Evolutionary conservation across 495 filamentous ascomycete species (phyloP).

Genomic region (Baudoinia panamericana): DNA sequence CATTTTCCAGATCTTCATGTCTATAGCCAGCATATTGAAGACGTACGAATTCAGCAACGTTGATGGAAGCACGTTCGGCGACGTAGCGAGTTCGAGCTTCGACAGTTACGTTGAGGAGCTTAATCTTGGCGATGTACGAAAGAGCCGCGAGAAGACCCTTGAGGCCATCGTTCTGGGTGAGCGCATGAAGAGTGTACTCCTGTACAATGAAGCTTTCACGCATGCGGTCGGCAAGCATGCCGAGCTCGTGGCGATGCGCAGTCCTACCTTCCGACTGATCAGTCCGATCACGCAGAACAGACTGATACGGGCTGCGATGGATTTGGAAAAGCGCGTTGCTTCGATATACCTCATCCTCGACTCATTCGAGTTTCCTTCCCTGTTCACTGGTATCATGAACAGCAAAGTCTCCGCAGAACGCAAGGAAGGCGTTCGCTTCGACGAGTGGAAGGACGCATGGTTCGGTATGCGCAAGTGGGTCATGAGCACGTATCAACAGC

Average conservation of each 20-base stretch:
- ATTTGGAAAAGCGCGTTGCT: conserved; percentile 55
- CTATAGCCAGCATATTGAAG: conserved; percentile 53
- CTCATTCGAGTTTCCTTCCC: conserved; percentile 78
- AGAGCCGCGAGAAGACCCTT: conserved; percentile 77
- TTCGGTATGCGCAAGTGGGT: conserved; percentile 59
- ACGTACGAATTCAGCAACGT: conserved; percentile 67
- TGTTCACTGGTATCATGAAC: conserved; percentile 80
- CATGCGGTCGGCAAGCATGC: conserved; percentile 88
- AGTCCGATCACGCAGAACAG: conserved; percentile 59
- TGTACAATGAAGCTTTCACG: conserved; percentile 84
- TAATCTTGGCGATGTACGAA: conserved; percentile 62
- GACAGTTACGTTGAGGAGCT: conserved; percentile 63
- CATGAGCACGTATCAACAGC: conserved; percentile 62
- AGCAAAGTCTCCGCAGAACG: conserved; percentile 60
- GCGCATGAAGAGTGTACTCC: conserved; percentile 60
- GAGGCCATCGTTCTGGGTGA: conserved; percentile 83
- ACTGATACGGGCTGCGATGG: conserved; percentile 67
- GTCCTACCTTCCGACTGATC: conserved; percentile 55
- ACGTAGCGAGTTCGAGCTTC: conserved; percentile 63
- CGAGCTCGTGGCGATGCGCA: conserved; percentile 52
- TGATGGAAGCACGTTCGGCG: conserved; percentile 72
- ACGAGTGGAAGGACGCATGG: conserved; percentile 66
- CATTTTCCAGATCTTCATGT: conserved; percentile 61
- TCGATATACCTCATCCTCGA: conserved; percentile 55
- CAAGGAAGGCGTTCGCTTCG: conserved; percentile 60